Evolutionary conservation across 2,329 filamentous ascomycete genomes (phyloP).

Genomic region (Penicillium vulpinum): DNA sequence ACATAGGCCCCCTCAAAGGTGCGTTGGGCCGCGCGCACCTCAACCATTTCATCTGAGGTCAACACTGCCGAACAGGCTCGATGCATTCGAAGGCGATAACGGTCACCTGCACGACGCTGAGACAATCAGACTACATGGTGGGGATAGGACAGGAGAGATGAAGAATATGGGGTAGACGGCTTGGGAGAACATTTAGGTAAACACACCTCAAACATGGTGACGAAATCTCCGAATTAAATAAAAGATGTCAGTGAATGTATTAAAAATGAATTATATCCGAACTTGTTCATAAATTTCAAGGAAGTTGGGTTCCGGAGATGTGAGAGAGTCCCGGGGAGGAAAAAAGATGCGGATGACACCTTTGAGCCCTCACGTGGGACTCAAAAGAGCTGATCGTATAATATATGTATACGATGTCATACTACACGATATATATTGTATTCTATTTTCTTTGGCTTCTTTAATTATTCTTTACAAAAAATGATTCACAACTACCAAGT

Average conservation of each 20-base stretch:
- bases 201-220: conserved; percentile 7
- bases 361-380: conserved; percentile 12
- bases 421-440: not conserved
- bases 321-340: not conserved
- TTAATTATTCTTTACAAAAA: not conserved
- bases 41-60: conserved; percentile 81
- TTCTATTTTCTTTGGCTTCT: not conserved
- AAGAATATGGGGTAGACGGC: not conserved
- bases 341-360: not conserved
- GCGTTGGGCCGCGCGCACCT: conserved; percentile 89
- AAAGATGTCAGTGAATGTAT: not conserved
- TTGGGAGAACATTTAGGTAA: not conserved
- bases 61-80: conserved; percentile 80
- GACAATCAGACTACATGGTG: conserved; percentile 15
- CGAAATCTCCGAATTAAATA: not conserved
- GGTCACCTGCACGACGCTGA: conserved; percentile 67
- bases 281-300: not conserved
- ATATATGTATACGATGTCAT: not conserved
- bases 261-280: not conserved
- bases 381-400: too few species aligned
- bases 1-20: conserved; percentile 98
- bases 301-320: not conserved
- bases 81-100: conserved; percentile 77
- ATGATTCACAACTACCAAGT: too few species aligned
- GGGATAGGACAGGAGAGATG: not conserved